Conservation (phyloP, 164 flowering plant species). For the Vitis cinerea region DNA sequence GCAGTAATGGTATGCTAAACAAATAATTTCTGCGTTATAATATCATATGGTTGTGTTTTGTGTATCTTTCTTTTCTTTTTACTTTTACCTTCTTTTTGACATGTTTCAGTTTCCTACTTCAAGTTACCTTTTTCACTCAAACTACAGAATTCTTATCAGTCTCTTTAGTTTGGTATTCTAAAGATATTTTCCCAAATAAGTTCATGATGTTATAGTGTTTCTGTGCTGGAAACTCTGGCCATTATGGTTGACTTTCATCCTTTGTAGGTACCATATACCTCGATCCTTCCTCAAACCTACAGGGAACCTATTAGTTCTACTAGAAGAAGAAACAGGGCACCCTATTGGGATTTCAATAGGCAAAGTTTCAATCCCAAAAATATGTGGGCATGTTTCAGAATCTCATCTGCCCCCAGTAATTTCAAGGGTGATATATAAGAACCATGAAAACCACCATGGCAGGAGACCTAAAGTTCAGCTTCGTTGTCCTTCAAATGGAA, state of each 20-base stretch:
- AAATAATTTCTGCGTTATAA: too few species aligned
- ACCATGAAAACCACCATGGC: neutral
- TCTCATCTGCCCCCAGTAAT: conserved; percentile 25
- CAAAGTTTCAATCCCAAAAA: conserved; percentile 35
- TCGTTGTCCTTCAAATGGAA: conserved; percentile 38
- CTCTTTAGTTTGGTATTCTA: too few species aligned
- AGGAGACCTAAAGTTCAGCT: conserved; percentile 38
- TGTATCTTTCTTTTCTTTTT: too few species aligned
- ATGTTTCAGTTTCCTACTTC: neutral
- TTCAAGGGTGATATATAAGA: conserved; percentile 16
- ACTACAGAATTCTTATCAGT: too few species aligned
- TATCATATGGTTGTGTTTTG: too few species aligned
- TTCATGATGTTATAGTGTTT: neutral
- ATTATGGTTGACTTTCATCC: neutral
- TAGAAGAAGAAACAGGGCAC: conserved; percentile 68
- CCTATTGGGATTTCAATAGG: conserved; percentile 58
- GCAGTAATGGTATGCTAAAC: too few species aligned
- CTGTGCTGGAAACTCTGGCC: neutral
- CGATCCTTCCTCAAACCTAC: conserved; percentile 61
- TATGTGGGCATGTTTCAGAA: conserved; percentile 40
- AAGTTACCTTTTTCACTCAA: too few species aligned
- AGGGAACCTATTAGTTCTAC: conserved; percentile 58
- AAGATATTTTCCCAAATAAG: too few species aligned
- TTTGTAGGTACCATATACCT: conserved; percentile 73
- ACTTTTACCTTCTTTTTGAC: neutral